Evolutionary conservation across 768 basidiomycete genomes (phyloP).

Genomic region (Mycena epipterygia): DNA sequence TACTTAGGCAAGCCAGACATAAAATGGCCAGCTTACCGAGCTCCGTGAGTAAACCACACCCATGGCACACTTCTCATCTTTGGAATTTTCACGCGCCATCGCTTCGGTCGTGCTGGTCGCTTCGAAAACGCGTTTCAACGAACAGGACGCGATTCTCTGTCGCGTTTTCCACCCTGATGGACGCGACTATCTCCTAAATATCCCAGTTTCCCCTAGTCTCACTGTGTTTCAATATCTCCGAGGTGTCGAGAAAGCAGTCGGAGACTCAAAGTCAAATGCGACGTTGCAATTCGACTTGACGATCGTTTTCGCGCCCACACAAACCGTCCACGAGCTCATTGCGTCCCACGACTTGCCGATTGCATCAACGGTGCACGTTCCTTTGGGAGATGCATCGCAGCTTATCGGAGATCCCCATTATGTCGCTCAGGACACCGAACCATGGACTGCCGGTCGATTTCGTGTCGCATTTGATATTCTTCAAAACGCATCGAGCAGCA

Average conservation of each 20-base stretch:
- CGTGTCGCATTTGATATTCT: background rate
- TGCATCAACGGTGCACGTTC: background rate
- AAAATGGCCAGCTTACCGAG: no score
- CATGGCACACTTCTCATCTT: background rate
- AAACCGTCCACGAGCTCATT: background rate
- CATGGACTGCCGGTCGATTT: constrained; percentile 3
- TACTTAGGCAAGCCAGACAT: no score
- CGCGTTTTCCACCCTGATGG: constrained; percentile 9
- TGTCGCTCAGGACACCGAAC: background rate
- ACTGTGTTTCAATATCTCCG: constrained; percentile 7
- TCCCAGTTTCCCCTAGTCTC: background rate
- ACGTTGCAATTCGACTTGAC: background rate
- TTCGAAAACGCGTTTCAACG: background rate
- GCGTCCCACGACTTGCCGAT: background rate
- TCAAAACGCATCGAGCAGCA: background rate
- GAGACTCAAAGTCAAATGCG: no score
- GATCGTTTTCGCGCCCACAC: background rate
- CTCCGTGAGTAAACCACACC: background rate
- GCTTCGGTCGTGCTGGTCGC: constrained; percentile 3
- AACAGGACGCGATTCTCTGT: constrained; percentile 11
- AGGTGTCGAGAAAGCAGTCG: background rate
- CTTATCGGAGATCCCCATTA: background rate
- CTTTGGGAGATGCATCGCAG: background rate
- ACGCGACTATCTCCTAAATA: constrained; percentile 5
- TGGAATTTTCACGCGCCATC: background rate